phyloP scores from a whole-genome alignment of 257 asterid species.

The Solanum medicagineum region DNA sequence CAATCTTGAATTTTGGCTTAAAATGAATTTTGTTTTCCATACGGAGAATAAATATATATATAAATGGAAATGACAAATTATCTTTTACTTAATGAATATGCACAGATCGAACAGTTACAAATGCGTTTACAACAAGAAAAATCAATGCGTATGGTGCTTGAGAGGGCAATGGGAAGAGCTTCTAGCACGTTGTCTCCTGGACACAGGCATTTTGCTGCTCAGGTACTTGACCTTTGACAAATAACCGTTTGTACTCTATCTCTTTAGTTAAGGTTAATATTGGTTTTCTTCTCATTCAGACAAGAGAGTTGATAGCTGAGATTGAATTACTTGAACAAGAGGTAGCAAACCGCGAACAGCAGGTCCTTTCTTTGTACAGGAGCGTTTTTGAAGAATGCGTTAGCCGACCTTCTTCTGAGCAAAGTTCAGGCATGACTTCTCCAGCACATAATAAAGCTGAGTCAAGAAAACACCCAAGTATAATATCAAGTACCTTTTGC shows the following conservation, averaged over 20 bases:
- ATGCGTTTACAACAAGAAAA: conserved; percentile 44
- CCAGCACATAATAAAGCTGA: conserved; percentile 42
- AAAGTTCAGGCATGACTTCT: conserved; percentile 35
- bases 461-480: conserved; percentile 51
- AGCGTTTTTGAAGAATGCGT: conserved; percentile 41
- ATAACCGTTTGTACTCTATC: neutral
- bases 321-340: conserved; percentile 56
- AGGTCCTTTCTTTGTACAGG: conserved; percentile 42
- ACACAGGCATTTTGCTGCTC: conserved; percentile 45
- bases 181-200: conserved; percentile 61
- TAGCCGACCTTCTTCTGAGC: conserved; percentile 44
- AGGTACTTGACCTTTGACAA: conserved; percentile 14
- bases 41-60: neutral
- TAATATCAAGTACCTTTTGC: conserved; percentile 50
- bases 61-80: neutral
- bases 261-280: neutral
- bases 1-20: neutral
- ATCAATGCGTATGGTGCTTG: conserved; percentile 48
- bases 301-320: conserved; percentile 43
- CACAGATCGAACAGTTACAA: conserved; percentile 44
- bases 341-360: conserved; percentile 50
- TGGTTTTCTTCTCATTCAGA: conserved; percentile 16
- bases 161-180: conserved; percentile 59
- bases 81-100: neutral
- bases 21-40: neutral